Percentiles rank a stretch among this genome's conserved stretches.
phyloP scores from a whole-genome alignment of 2,329 filamentous ascomycete species.

The Colletotrichum tabaci region DNA sequence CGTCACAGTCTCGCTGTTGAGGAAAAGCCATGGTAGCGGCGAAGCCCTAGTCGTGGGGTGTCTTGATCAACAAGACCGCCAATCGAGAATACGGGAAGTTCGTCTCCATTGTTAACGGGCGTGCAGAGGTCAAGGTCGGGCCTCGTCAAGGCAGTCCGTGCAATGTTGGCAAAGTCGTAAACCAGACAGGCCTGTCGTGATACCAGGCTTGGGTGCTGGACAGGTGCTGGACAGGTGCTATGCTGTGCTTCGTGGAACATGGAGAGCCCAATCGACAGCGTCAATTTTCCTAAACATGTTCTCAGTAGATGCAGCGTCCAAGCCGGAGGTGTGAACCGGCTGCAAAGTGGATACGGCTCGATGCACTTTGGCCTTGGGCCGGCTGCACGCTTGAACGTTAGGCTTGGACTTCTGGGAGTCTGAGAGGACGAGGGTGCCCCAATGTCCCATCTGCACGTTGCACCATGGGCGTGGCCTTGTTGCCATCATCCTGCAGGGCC shows the following conservation, averaged over 20 bases:
- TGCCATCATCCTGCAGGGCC: conserved; percentile 36
- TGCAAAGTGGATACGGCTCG: conserved; percentile 36
- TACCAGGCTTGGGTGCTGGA: conserved; percentile 6
- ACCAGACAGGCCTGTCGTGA: conserved; percentile 27
- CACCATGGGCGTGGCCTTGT: conserved; percentile 23
- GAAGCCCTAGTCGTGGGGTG: neutral
- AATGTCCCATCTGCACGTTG: conserved; percentile 31
- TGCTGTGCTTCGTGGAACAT: neutral
- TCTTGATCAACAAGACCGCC: neutral
- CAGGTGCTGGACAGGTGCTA: neutral
- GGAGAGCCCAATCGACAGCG: conserved; percentile 24
- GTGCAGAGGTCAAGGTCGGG: conserved; percentile 29
- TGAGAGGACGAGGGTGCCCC: neutral
- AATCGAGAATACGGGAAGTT: conserved; percentile 3
- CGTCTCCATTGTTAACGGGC: conserved; percentile 6
- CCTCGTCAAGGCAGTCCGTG: conserved; percentile 38
- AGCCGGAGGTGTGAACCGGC: conserved; percentile 35
- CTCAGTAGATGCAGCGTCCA: conserved; percentile 36
- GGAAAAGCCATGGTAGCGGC: neutral
- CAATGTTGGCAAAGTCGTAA: conserved; percentile 15
- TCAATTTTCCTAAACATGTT: conserved; percentile 39
- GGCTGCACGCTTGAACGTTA: conserved; percentile 38
- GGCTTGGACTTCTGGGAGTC: conserved; percentile 32
- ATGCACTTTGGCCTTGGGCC: conserved; percentile 35
- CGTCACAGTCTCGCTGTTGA: neutral